A percentile compares a stretch with the other conserved stretches of the same genome.
These are phyloP conservation scores for Coniferiporia weirii DNA, from an alignment of 1,284 basidiomycete genomes.

Conservation along the genomic window DNA sequence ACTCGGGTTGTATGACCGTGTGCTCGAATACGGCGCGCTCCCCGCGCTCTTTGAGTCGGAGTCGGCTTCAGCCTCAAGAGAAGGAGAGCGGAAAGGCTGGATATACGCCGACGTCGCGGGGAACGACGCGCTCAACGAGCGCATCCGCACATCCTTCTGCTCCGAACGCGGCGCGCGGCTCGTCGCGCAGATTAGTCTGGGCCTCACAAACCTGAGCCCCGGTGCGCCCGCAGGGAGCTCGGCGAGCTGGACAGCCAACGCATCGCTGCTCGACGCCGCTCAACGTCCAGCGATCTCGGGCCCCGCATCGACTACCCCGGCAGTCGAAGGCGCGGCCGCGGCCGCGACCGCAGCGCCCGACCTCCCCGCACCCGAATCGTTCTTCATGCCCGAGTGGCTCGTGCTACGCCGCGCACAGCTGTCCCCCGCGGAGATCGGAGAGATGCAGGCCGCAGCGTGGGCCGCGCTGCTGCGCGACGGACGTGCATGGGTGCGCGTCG, in stretches of 20 bases:
- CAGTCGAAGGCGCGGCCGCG: slow-evolving; percentile 11
- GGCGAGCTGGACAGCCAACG: slow-evolving; percentile 35
- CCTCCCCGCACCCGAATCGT: slow-evolving; percentile 36
- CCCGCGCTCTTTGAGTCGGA: slow-evolving; percentile 15
- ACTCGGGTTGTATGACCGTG: slow-evolving; percentile 49
- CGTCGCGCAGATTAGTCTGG: slow-evolving; percentile 42
- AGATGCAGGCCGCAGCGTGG: slow-evolving; percentile 51
- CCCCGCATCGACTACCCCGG: slow-evolving; percentile 6
- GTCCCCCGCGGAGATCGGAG: slow-evolving; percentile 39
- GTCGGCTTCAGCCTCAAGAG: slow-evolving; percentile 23
- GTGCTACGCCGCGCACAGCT: slow-evolving; percentile 44
- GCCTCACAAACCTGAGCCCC: slow-evolving; percentile 50
- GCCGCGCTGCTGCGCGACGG: slow-evolving; percentile 49
- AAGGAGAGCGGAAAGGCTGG: slow-evolving; percentile 31
- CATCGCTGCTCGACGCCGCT: slow-evolving; percentile 19
- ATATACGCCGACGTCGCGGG: slow-evolving; percentile 62
- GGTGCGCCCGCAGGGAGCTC: slow-evolving; percentile 24
- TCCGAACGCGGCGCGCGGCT: slow-evolving; percentile 30
- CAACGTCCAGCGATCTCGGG: slow-evolving; percentile 2
- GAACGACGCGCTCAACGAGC: slow-evolving; percentile 42
- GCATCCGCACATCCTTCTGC: slow-evolving; percentile 37
- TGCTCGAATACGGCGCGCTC: slow-evolving; percentile 46
- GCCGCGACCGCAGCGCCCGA: slow-evolving; percentile 16
- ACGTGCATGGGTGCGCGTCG: slow-evolving; percentile 45
- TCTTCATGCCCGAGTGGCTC: slow-evolving; percentile 67